Percentiles rank a stretch among this genome's conserved stretches.
These are phyloP conservation scores for Amanita phalloides DNA, from an alignment of 768 basidiomycete species.

Conservation along the genomic window DNA sequence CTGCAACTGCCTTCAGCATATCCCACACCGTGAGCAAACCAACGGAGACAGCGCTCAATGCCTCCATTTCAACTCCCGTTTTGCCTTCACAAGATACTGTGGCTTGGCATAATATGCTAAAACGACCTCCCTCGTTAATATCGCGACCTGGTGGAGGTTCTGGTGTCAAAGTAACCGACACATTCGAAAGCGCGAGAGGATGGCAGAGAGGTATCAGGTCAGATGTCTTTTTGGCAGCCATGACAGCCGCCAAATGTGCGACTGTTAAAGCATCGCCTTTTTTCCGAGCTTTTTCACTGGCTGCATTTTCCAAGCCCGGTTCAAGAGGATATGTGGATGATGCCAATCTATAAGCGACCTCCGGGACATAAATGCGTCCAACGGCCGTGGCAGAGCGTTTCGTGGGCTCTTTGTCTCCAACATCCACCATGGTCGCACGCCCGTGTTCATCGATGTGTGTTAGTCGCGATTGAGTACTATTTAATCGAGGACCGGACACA, in stretches of 20 bases:
- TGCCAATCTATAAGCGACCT: slow-evolving; percentile 54
- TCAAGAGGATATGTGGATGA: slow-evolving; percentile 27
- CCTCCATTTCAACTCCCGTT: slow-evolving; percentile 93
- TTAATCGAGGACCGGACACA: slow-evolving; percentile 12
- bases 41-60: slow-evolving; percentile 71
- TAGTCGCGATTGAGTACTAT: slow-evolving; percentile 24
- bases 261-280: slow-evolving; percentile 70
- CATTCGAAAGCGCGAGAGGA: slow-evolving; percentile 61
- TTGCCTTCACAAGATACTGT: slow-evolving; percentile 69
- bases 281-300: slow-evolving; percentile 34
- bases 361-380: slow-evolving; percentile 62
- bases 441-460: slow-evolving; percentile 71
- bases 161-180: slow-evolving; percentile 52
- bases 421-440: slow-evolving; percentile 76
- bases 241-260: slow-evolving; percentile 79
- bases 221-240: slow-evolving; percentile 78
- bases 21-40: slow-evolving; percentile 83
- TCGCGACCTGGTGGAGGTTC: slow-evolving; percentile 15
- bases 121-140: slow-evolving; percentile 12
- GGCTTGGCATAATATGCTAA: slow-evolving; percentile 52
- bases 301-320: slow-evolving; percentile 20
- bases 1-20: slow-evolving; percentile 87
- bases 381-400: slow-evolving; percentile 64
- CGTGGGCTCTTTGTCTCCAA: slow-evolving; percentile 50
- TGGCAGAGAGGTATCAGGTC: slow-evolving; percentile 85